Evolutionary conservation across 768 basidiomycete genomes (phyloP).

Genomic region (Agaricus blazei): DNA sequence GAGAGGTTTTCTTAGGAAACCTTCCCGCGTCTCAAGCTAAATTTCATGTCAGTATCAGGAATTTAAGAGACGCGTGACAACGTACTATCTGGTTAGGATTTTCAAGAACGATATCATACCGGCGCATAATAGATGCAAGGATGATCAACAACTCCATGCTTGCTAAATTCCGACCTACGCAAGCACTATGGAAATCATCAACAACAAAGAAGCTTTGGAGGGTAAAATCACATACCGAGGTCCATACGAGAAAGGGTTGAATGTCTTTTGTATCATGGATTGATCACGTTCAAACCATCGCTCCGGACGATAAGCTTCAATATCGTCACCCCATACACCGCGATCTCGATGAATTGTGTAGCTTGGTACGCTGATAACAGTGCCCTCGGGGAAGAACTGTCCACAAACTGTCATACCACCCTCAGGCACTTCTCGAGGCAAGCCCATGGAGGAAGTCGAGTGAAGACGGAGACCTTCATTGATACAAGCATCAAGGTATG

Average conservation of each 20-base stretch:
- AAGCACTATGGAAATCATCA: conserved; percentile 44
- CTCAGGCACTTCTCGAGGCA: conserved; percentile 74
- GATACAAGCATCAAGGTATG: conserved; percentile 84
- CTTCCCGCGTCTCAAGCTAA: conserved; percentile 73
- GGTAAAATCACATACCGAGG: conserved; percentile 48
- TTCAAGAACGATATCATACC: conserved; percentile 71
- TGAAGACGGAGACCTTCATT: conserved; percentile 83
- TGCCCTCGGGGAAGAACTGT: conserved; percentile 64
- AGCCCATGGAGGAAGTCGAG: conserved; percentile 78
- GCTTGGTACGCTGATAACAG: conserved; percentile 74
- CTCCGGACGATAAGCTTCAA: conserved; percentile 72
- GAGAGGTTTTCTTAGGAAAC: conserved; percentile 83
- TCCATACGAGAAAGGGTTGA: conserved; percentile 84
- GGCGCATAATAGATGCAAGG: conserved; percentile 70
- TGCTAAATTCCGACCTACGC: conserved; percentile 82
- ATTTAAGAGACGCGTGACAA: background rate
- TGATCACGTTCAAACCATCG: conserved; percentile 77
- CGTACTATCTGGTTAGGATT: conserved; percentile 48
- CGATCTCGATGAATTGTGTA: conserved; percentile 78
- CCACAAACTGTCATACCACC: conserved; percentile 63
- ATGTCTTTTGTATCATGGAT: conserved; percentile 58
- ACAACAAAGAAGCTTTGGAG: background rate
- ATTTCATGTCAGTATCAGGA: background rate
- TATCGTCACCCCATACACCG: conserved; percentile 73
- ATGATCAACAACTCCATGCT: conserved; percentile 77